Evolutionary conservation across 108 stramenopile species (phyloP), one percentile per base, ranked within the genome.

Genomic region (Skeletonema menzelii): DNA sequence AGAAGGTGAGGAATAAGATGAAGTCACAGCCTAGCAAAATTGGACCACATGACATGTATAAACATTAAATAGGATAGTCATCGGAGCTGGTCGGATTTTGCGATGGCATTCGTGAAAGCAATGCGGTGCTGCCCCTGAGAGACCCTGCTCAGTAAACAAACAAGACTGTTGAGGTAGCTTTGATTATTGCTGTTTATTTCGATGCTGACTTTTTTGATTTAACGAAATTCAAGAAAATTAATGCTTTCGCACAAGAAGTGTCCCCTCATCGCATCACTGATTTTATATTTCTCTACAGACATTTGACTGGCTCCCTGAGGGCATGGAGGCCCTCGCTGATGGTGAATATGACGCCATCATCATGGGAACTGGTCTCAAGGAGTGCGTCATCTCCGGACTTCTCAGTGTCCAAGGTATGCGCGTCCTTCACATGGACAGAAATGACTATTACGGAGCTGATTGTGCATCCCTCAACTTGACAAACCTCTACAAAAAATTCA

Each of bases 301-400:
- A 30, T 94, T 91, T 72, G 90, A 92, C 56, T 96, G 95, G 95
- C 87, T 96, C 61, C 93, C 93, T 8, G 93, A 92, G 65, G 97
- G 96, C 57, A 97, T 94, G 84, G 91, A 95, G 63, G 72, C 96
- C 31, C 83, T 99, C 22, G 99, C 99, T 8, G 99, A 99, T 77
- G 99, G 98, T 5, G 96, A 99, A 78, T 99, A 99, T 83, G 99
- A 99, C 81, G 96, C 94, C 47, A 99, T 99, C 85, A 88, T 99
- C 30, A 86, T 98, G 73, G 98, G 98, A 22, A 99, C 99, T 38
- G 99, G 99, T 8, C 84, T 99, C 65, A 99, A 98, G 70, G 98
- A 99, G 77, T 98, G 97, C 73, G 95, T 99, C 69, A 95, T 99
- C 73, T 93, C 95, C n/a, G 99, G 99, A 31, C 84, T 99, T 19